A percentile compares a stretch with the other conserved stretches of the same genome.
These are phyloP conservation scores for Fusarium piperis DNA, from an alignment of 2,329 filamentous ascomycete species.

Conservation along the genomic window DNA sequence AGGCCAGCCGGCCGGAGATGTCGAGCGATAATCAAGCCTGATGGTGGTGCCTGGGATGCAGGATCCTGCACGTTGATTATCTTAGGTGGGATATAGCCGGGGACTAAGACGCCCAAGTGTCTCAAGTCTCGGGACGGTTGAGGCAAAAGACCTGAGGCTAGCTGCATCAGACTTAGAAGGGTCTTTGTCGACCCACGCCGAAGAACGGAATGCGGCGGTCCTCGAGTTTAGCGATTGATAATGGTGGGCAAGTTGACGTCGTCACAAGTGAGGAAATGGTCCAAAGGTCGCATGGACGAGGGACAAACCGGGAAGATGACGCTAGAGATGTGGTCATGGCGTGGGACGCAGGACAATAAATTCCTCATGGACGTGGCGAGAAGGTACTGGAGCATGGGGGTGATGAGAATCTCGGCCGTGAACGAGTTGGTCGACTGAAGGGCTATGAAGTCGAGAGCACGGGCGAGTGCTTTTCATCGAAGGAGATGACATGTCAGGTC, in stretches of 20 bases:
- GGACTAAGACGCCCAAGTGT: slow-evolving; percentile 24
- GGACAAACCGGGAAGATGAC: slow-evolving; percentile 37
- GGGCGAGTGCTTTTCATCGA: neutral
- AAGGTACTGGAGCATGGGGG: neutral
- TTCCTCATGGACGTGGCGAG: slow-evolving; percentile 20
- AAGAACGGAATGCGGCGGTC: slow-evolving; percentile 33
- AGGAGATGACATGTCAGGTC: neutral
- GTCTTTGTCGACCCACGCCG: slow-evolving; percentile 35
- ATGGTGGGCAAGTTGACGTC: slow-evolving; percentile 28
- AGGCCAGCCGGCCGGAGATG: slow-evolving; percentile 10
- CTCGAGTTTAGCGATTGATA: slow-evolving; percentile 25
- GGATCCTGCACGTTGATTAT: slow-evolving; percentile 44
- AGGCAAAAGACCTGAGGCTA: slow-evolving; percentile 23
- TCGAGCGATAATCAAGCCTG: slow-evolving; percentile 24
- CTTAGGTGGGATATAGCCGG: slow-evolving; percentile 31
- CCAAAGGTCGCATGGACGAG: slow-evolving; percentile 25
- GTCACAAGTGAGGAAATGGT: slow-evolving; percentile 18
- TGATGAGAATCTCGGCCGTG: neutral
- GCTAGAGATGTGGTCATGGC: slow-evolving; percentile 17
- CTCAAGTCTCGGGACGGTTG: slow-evolving; percentile 22
- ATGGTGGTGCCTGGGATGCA: slow-evolving; percentile 37
- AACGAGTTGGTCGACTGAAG: neutral
- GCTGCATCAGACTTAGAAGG: slow-evolving; percentile 37
- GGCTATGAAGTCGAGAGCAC: neutral
- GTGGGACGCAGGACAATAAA: slow-evolving; percentile 19